A percentile compares a stretch with the other conserved stretches of the same genome.
These are phyloP conservation scores for Pseudocercospora musae DNA, from an alignment of 2,329 filamentous ascomycete genomes.

Conservation along the genomic window DNA sequence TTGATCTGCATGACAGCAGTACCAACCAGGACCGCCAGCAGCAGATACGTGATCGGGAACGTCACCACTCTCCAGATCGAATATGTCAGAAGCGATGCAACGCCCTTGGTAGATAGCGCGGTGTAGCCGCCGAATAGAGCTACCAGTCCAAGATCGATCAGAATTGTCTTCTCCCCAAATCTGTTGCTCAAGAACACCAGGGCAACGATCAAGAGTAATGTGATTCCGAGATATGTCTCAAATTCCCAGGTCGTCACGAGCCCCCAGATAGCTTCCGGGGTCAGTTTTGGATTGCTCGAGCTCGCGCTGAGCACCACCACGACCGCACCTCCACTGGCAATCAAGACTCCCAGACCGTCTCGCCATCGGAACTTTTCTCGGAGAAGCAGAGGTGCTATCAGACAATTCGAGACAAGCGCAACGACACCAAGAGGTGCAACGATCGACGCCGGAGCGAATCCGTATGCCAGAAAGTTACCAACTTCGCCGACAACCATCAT, in stretches of 20 bases:
- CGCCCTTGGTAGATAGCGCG: conserved; percentile 92
- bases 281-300: conserved; percentile 83
- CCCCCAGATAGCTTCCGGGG: conserved; percentile 83
- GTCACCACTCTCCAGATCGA: conserved; percentile 85
- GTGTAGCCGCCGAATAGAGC: conserved; percentile 97
- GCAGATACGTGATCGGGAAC: conserved; percentile 84
- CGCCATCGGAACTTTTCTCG: conserved; percentile 82
- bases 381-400: conserved; percentile 91
- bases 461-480: conserved; percentile 95
- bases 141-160: conserved; percentile 90
- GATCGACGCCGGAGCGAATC: conserved; percentile 95
- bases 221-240: conserved; percentile 82
- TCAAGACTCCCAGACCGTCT: conserved; percentile 82
- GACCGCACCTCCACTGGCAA: conserved; percentile 83
- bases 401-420: conserved; percentile 90
- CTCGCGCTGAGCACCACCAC: conserved; percentile 90
- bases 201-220: conserved; percentile 65
- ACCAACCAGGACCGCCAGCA: conserved; percentile 72
- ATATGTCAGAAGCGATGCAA: conserved; percentile 90
- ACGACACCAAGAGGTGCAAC: conserved; percentile 97
- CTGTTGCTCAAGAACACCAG: conserved; percentile 79
- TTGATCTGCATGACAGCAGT: conserved; percentile 96
- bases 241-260: conserved; percentile 87
- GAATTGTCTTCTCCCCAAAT: conserved; percentile 80
- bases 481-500: conserved; percentile 91